Percentiles rank a stretch among this genome's conserved stretches.
Evolutionary conservation across 2,329 filamentous ascomycete genomes (phyloP).

Genomic region (Cladobotryum mycophilum): DNA sequence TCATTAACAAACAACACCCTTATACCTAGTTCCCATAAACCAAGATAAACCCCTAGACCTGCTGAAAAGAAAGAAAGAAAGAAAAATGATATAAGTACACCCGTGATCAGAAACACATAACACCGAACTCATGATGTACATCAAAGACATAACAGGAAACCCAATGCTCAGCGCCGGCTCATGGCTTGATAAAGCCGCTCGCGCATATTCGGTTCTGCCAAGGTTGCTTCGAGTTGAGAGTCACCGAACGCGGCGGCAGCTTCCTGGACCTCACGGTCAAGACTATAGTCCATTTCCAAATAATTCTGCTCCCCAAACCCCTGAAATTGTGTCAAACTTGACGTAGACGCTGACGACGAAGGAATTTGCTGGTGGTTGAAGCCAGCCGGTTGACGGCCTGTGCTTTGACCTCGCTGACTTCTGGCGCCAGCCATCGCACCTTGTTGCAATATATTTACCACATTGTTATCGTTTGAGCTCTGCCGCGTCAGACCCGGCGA

Average conservation of each 20-base stretch:
- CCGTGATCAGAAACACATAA: neutral
- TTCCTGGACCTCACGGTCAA: conserved; percentile 16
- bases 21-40: too few species aligned
- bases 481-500: conserved; percentile 15
- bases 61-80: too few species aligned
- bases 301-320: conserved; percentile 19
- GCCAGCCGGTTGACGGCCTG: conserved; percentile 9
- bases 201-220: conserved; percentile 18
- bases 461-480: conserved; percentile 7
- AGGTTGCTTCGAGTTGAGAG: conserved; percentile 16
- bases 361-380: conserved; percentile 13
- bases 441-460: conserved; percentile 8
- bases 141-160: neutral
- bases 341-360: conserved; percentile 10
- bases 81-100: neutral
- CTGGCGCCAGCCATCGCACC: conserved; percentile 3
- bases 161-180: neutral
- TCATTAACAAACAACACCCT: too few species aligned
- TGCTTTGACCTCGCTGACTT: conserved; percentile 11
- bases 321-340: conserved; percentile 14
- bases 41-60: too few species aligned
- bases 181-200: conserved; percentile 20
- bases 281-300: conserved; percentile 20
- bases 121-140: too few species aligned
- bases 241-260: conserved; percentile 15